Evolutionary conservation across 805 yeast species (phyloP), one percentile per base, ranked within the genome.

Genomic region (Wickerhamomyces rabaulensis): DNA sequence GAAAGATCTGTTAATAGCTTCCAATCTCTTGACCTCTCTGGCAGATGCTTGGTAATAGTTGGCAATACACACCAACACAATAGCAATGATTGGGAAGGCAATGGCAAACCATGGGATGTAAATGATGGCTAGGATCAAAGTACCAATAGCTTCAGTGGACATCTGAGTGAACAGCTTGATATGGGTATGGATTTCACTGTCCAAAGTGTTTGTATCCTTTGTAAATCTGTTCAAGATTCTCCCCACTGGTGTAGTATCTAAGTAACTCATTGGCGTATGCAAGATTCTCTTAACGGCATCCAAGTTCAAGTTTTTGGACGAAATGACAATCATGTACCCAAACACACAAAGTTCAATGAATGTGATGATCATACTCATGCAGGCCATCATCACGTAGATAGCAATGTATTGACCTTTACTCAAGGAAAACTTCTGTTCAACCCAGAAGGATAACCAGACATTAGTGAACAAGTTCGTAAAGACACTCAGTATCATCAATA

Each of bases 231-330:
- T 87, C 60, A 88, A 68, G 47, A 87, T 83, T 55, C 95, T 74
- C 2, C 95, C 95, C 67, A 84, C 73, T 6, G 96, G 96, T 0
- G 92, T 84, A 9, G 87, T 76, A 61, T 88, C 96, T 68, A 87
- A 76, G 58, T 79, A 88, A 1, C 81, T 65, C 90, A 87, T 85
- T 38, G 94, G 94, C 1, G 90, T 79, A 44, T 79, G 79, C 50
- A 88, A 67, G 13, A 88, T 69, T 19, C 68, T 70, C 38, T 73
- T 60, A 20, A 80, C 68, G 1, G 91, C 85, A 41, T 52, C 47
- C 16, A 80, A 65, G 57, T 84, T 47, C 20, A 56, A 35, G 5
- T 26, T 13, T 22, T 49, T 56, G 6, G 60, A 51, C 3, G 58
- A 39, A 8, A 19, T 23, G 7, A 48, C 51, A 23, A 45, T 25